Percentiles rank a stretch among this genome's conserved stretches.
Conservation (phyloP, 148 eudicot genomes). For the Amaranthus cruentus region DNA sequence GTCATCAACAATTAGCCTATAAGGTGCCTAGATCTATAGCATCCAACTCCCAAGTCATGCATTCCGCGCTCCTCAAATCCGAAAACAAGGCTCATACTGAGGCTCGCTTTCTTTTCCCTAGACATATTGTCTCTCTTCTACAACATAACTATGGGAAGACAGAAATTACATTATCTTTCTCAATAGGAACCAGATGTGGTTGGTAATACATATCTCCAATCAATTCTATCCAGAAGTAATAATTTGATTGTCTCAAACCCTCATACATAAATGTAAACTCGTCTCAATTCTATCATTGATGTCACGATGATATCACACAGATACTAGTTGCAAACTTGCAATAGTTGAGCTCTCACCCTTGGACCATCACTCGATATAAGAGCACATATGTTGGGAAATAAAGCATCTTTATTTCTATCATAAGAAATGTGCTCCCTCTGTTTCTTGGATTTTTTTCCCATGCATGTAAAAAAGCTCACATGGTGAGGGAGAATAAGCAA, state of each 20-base stretch:
- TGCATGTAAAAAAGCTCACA: too few relatives aligned
- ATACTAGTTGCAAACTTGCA: not conserved
- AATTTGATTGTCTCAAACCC: not conserved
- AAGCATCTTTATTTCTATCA: not conserved
- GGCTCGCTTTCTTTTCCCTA: not conserved
- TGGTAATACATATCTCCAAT: not conserved
- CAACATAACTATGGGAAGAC: not conserved
- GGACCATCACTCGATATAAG: not conserved
- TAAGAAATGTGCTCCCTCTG: too few relatives aligned
- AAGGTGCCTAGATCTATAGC: not conserved
- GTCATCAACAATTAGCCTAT: too few relatives aligned
- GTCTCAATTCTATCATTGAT: not conserved
- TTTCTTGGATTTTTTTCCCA: too few relatives aligned
- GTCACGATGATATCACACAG: not conserved
- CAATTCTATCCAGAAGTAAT: not conserved
- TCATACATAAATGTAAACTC: not conserved
- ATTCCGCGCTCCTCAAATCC: not conserved
- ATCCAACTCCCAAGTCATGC: not conserved
- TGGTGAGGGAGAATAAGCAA: too few relatives aligned
- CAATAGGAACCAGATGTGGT: not conserved
- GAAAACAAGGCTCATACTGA: not conserved
- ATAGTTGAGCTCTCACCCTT: not conserved
- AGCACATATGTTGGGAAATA: not conserved
- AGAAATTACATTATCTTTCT: not conserved
- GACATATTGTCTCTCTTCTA: not conserved